These are phyloP conservation scores for Kuraishia floccosa DNA, from an alignment of 805 yeast genomes.

Conservation along the genomic window DNA sequence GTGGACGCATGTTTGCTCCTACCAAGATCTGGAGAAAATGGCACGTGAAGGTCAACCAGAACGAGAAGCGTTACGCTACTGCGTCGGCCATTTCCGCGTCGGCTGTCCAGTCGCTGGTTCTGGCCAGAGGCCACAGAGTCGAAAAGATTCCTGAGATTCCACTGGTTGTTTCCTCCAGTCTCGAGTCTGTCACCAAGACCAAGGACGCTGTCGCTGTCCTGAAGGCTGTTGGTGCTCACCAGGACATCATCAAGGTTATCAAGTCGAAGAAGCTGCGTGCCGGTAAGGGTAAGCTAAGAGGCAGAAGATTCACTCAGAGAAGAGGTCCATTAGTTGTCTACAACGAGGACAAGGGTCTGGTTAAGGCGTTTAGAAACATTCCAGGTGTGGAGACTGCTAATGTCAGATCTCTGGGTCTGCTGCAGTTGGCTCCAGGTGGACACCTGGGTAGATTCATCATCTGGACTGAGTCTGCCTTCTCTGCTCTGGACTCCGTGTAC, in stretches of 20 bases:
- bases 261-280: constrained; percentile 98
- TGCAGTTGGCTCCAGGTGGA: constrained; percentile 99
- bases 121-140: constrained; percentile 99
- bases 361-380: constrained; percentile 98
- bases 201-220: constrained; percentile 97
- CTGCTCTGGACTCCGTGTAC: constrained; percentile 94
- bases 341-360: constrained; percentile 95
- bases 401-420: constrained; percentile 86
- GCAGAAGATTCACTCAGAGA: constrained; percentile 99
- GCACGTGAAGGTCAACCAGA: constrained; percentile 99
- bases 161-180: constrained; percentile 87
- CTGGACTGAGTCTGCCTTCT: constrained; percentile 99
- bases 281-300: constrained; percentile 99
- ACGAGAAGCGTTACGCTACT: constrained; percentile 99
- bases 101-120: constrained; percentile 94
- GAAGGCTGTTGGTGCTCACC: constrained; percentile 98
- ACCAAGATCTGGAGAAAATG: constrained; percentile 99
- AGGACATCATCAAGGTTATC: constrained; percentile 95
- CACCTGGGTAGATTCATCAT: constrained; percentile 99
- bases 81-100: constrained; percentile 99
- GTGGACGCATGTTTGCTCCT: constrained; percentile 99
- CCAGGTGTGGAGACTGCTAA: constrained; percentile 99
- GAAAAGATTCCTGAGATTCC: constrained; percentile 98
- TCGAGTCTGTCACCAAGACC: constrained; percentile 91
- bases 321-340: constrained; percentile 99